These are phyloP conservation scores for Herpomyces periplanetae DNA, from an alignment of 2,329 filamentous ascomycete genomes.

Conservation along the genomic window DNA sequence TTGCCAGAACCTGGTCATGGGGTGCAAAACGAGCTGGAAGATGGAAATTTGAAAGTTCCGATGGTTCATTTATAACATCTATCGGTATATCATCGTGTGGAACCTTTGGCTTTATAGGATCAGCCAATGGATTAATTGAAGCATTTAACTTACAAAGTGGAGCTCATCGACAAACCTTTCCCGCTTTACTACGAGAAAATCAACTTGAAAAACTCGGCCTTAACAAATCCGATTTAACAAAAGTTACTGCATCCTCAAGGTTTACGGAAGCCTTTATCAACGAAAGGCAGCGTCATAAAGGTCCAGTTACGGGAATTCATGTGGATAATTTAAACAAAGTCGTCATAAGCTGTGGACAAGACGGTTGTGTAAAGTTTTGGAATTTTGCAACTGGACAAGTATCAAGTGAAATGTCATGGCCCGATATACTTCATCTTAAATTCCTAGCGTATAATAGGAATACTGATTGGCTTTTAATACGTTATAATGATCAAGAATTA, in stretches of 20 bases:
- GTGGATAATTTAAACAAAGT: slow-evolving; percentile 62
- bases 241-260: slow-evolving; percentile 11
- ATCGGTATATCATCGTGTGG: slow-evolving; percentile 69
- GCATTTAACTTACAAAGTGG: slow-evolving; percentile 95
- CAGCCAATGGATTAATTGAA: slow-evolving; percentile 40
- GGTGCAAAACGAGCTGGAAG: slow-evolving; percentile 63
- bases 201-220: slow-evolving; percentile 37
- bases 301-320: slow-evolving; percentile 43
- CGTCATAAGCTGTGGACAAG: slow-evolving; percentile 48
- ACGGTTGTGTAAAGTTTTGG: slow-evolving; percentile 93
- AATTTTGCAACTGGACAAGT: slow-evolving; percentile 53
- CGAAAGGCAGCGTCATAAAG: slow-evolving; percentile 33
- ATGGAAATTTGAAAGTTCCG: slow-evolving; percentile 62
- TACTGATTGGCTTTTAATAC: slow-evolving; percentile 52
- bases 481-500: slow-evolving; percentile 57
- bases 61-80: slow-evolving; percentile 32
- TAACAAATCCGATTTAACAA: slow-evolving; percentile 18
- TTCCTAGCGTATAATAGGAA: slow-evolving; percentile 39
- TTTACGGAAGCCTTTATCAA: slow-evolving; percentile 9
- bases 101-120: slow-evolving; percentile 68
- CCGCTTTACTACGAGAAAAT: slow-evolving; percentile 30
- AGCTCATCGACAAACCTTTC: slow-evolving; percentile 49
- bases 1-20: slow-evolving; percentile 90
- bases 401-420: slow-evolving; percentile 44
- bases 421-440: slow-evolving; percentile 30